These are phyloP conservation scores for Plasmopara viticola DNA, from an alignment of 352 stramenopile genomes.

Conservation along the genomic window DNA sequence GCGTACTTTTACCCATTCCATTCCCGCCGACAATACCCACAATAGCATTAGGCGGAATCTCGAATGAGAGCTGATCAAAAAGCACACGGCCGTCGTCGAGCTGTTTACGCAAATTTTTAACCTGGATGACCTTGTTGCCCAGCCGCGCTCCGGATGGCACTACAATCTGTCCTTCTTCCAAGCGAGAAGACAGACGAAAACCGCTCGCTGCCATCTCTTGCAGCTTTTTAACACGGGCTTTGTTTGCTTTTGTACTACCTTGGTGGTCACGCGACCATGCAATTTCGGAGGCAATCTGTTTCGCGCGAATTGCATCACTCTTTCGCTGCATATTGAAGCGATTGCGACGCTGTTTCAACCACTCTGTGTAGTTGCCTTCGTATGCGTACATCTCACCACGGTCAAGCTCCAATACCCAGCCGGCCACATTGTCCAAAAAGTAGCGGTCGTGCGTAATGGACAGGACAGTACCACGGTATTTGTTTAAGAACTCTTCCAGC, in stretches of 20 bases:
- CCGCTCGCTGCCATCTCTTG: constrained; percentile 83
- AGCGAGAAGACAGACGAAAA: constrained; percentile 38
- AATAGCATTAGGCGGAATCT: constrained; percentile 92
- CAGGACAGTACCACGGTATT: constrained; percentile 95
- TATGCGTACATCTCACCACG: constrained; percentile 94
- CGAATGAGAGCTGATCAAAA: constrained; percentile 92
- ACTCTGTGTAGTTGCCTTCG: constrained; percentile 98
- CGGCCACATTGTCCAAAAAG: constrained; percentile 97
- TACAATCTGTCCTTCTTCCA: constrained; percentile 85
- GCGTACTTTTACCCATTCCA: constrained; percentile 95
- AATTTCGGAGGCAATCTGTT: constrained; percentile 90
- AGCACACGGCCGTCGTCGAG: constrained; percentile 74
- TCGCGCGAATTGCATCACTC: constrained; percentile 82
- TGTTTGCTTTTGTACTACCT: constrained; percentile 84
- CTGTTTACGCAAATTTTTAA: constrained; percentile 66
- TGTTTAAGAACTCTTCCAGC: constrained; percentile 96
- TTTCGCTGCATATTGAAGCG: constrained; percentile 94
- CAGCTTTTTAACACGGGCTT: constrained; percentile 91
- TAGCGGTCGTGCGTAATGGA: constrained; percentile 98
- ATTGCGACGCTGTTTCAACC: constrained; percentile 93
- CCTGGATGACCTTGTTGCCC: constrained; percentile 89
- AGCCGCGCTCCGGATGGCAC: constrained; percentile 91
- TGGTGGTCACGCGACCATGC: constrained; percentile 90
- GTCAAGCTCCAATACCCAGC: constrained; percentile 98
- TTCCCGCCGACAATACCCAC: constrained; percentile 98